phyloP scores from a whole-genome alignment of 352 stramenopile genomes.

The Halophytophthora polymorphica region DNA sequence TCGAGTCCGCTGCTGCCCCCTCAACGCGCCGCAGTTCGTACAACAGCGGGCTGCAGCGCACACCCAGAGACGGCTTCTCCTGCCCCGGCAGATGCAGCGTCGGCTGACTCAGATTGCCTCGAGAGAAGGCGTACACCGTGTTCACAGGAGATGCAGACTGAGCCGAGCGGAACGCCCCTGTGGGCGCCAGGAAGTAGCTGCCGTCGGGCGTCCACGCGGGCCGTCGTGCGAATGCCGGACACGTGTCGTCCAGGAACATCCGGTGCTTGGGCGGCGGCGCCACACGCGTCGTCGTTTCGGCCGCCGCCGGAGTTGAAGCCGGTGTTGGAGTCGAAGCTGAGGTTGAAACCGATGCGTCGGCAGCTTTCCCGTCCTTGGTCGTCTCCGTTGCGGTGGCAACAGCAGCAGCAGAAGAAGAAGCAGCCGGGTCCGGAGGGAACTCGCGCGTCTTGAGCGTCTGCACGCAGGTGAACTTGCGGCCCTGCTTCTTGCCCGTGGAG shows the following conservation, averaged over 20 bases:
- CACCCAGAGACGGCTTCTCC: slow-evolving; percentile 91
- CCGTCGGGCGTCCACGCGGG: slow-evolving; percentile 92
- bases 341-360: neutral
- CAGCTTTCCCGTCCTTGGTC: slow-evolving; percentile 9
- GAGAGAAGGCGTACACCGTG: slow-evolving; percentile 94
- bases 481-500: slow-evolving; percentile 58
- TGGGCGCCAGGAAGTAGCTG: slow-evolving; percentile 89
- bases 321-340: slow-evolving; percentile 3
- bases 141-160: slow-evolving; percentile 45
- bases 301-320: slow-evolving; percentile 10
- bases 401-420: neutral
- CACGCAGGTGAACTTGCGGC: slow-evolving; percentile 71
- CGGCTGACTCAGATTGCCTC: slow-evolving; percentile 90
- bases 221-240: slow-evolving; percentile 93
- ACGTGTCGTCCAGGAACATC: slow-evolving; percentile 94
- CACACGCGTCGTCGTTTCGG: slow-evolving; percentile 3
- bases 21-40: slow-evolving; percentile 73
- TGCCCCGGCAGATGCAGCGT: slow-evolving; percentile 90
- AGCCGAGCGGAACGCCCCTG: slow-evolving; percentile 57
- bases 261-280: slow-evolving; percentile 47
- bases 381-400: slow-evolving; percentile 1
- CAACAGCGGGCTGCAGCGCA: slow-evolving; percentile 92
- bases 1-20: neutral
- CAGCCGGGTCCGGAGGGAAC: slow-evolving; percentile 22
- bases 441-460: slow-evolving; percentile 80